Base-by-base conservation (phyloP, 148 eudicot species). In the Camellia granthamiana region DNA sequence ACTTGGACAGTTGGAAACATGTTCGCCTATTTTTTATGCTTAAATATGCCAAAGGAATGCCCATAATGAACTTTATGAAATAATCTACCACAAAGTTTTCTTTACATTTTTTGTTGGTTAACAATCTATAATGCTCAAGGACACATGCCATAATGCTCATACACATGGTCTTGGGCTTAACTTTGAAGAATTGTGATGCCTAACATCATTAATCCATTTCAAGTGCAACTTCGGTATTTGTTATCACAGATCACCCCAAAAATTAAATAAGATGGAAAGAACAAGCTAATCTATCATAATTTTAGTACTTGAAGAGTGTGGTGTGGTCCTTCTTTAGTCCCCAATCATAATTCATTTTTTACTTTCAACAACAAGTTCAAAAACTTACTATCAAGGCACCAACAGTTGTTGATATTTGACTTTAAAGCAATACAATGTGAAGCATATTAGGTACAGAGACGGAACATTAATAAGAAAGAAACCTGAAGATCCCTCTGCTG, bases 401-500 rank as follows among this genome's bases (percentile, higher is more conserved):
- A 77, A 11, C 6, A 14, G 2, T 21, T 23, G 16, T 5, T 12
- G 5, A 65, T 52, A 47, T 54, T 23, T 5, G 59, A 68, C 65
- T 54, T 16, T 10, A 55, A 51, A 15, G 14, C 42, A 58, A 5
- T 38, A 16, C 7, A 38, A 69, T 23, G 16, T 6, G 41, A 19
- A 55, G 3, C 23, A 0, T 42, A 61, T 2, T 47, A 42, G 23
- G 65, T 16, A 62, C 16, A 69, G 4, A 47, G 76, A 49, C 49
- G 47, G 43, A 16, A 64, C 7, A 8, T 13, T n/a, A 49, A 62
- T 6, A 38, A 19, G 43, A 63, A 69, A 80, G 14, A 68, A 73
- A 93, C 97, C 97, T 91, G 98, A 81, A 95, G 97, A 60, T 95
- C 97, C 84, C 95, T 90, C 80, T 93, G 95, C 42, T 91, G 95